Percentiles rank a stretch among this genome's conserved stretches.
Evolutionary conservation across 2,329 filamentous ascomycete species (phyloP).

Genomic region (Colletotrichum spaethianum): DNA sequence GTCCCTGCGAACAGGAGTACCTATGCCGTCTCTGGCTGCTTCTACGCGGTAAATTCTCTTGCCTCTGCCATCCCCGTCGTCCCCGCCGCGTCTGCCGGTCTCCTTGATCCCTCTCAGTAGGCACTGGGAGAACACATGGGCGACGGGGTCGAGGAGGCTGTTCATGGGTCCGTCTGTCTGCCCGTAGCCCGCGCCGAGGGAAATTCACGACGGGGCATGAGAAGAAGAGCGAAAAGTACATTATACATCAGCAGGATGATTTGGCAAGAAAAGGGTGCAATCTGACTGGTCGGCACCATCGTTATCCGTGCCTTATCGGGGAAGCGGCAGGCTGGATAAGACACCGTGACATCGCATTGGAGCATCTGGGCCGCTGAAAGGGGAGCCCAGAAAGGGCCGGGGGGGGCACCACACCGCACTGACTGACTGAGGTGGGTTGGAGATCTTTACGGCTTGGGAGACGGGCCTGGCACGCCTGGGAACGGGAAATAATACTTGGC

Average conservation of each 20-base stretch:
- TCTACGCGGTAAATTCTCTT: not conserved
- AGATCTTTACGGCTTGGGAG: constrained; percentile 17
- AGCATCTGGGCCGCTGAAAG: constrained; percentile 13
- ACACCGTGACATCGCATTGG: constrained; percentile 25
- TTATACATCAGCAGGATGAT: not conserved
- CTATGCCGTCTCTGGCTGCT: not conserved
- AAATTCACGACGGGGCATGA: not conserved
- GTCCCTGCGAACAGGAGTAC: not conserved
- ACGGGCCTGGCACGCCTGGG: constrained; percentile 28
- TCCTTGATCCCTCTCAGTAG: no score
- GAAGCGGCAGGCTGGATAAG: constrained; percentile 30
- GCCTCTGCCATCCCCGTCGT: not conserved
- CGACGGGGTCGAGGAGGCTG: not conserved
- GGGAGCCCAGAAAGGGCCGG: constrained; percentile 1
- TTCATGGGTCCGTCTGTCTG: not conserved
- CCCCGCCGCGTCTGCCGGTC: not conserved
- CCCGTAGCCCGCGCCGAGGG: constrained; percentile 4
- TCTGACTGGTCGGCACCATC: constrained; percentile 23
- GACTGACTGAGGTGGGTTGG: constrained; percentile 2
- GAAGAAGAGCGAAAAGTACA: not conserved
- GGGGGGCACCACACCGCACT: constrained; percentile 1
- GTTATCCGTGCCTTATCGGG: constrained; percentile 32
- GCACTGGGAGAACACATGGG: not conserved
- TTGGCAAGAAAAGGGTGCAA: constrained; percentile 20
- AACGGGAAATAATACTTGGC: constrained; percentile 29